Evolutionary conservation across 2,329 filamentous ascomycete species (phyloP), one percentile per base, ranked within the genome.

Genomic region (Epicoccum nigrum): DNA sequence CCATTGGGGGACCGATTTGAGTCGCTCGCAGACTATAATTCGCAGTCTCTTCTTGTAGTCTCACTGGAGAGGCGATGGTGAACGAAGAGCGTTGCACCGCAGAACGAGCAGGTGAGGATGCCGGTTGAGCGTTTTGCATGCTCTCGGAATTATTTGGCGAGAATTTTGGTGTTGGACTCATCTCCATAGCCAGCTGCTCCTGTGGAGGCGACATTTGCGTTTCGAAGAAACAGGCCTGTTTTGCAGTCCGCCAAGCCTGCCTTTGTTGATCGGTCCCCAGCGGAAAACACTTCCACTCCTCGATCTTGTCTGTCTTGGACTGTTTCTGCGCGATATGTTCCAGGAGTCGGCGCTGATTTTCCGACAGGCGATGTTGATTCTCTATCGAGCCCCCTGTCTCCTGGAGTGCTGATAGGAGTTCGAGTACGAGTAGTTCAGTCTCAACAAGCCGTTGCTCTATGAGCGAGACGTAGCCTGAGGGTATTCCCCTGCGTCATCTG

Each of bases 401-500:
- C 23, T 62, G 56, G n/a, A 60, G 31, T 7, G 51, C 33, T 13
- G 58, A 55, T 7, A 62, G 49, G 9, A 63, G 50, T 27, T 64
- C 63, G 16, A 65, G 34, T 9, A 58, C 42, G 4, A 62, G 49
- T 4, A 60, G n/a, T 35, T 65, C 63, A 7, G 57, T 61, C 23
- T 66, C 62, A 2, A 61, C 20, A 5, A 66, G 57, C 15, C 62
- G 55, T 38, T 62, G 56, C 41, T 66, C 63, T 23, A 66, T 48
- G 13, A 50, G 52, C 7, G 58, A 56, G 16, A 63, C 55, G 34
- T 66, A 66, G 2, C 62, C 63, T 12, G 58, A 58, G 7, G 63
- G 63, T 5, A 66, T 59, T 2, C 63, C 60, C 45, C 63, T 63
- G 23, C 4, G 9, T 33, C 19, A 4, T 20, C 12, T 23, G 17